Base-by-base conservation (phyloP, 495 filamentous ascomycete species). In the Aspergillus leporis region DNA sequence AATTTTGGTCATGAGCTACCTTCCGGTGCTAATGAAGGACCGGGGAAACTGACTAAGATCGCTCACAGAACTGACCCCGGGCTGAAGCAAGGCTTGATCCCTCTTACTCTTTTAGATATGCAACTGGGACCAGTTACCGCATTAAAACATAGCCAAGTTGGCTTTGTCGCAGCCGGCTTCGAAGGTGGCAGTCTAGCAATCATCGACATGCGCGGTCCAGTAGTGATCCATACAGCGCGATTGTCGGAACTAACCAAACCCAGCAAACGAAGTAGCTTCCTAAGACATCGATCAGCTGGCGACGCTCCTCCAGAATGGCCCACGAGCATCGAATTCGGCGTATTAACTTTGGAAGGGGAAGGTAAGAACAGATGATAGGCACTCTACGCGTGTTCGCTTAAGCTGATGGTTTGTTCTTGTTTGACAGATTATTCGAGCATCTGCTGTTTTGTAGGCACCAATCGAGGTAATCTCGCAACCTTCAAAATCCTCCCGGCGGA, bases 331-430 rank as follows among this genome's bases (percentile, higher is more conserved):
- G 90, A 97, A 70, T 98, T 98, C 77, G 91, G 90, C 58, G 90
- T 97, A 30, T 87, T 98, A 85, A 94, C 88, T 13, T 76, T 97
- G 19, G 94, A 98, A 46, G 90, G 88, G 0, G 93, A 97, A 72
- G 83, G 85, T 87, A 72, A 59, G 64, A 16, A 23, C 16, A 5
- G 8, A 50, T 43, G 0, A 7, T 22, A 25, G 16, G 41, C 31
- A 53, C 5, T 16, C 10, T 7, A 28, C 22, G 49, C 4, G 21
- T 25, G 21, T 12, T 12, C 25, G 5, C 3, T 5, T n/a, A 45
- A 55, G 59, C 72, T 74, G 59, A 76, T 50, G 50, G 1, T 9
- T 22, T 16, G 18, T 31, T 49, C 28, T 55, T 12, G 16, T 28
- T 55, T 12, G 12, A 6, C 53, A 84, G 88, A 90, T 60, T 98